phyloP scores from a whole-genome alignment of 208 protist genomes.

The Porcisia deanei region DNA sequence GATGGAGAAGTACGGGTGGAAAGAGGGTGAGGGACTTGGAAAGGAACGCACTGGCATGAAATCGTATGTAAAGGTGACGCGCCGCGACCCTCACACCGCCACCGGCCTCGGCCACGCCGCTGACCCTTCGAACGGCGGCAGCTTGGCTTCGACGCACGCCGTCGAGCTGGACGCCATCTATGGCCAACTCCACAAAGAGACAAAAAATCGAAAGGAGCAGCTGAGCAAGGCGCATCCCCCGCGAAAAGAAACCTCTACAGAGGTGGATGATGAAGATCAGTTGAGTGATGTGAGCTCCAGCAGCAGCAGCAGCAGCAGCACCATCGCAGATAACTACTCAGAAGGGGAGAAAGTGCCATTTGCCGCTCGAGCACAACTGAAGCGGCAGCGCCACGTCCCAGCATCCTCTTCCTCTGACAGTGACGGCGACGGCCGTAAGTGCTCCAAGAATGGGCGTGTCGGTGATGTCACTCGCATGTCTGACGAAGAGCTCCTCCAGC shows the following conservation, averaged over 20 bases:
- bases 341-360: background rate
- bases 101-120: constrained; percentile 78
- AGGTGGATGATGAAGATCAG: background rate
- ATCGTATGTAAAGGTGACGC: constrained; percentile 79
- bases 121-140: constrained; percentile 46
- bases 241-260: background rate
- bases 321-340: constrained; percentile 7
- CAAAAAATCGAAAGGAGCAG: constrained; percentile 9
- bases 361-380: background rate
- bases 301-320: constrained; percentile 24
- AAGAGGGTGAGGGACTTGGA: constrained; percentile 84
- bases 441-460: background rate
- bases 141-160: constrained; percentile 47
- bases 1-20: constrained; percentile 86
- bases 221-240: background rate
- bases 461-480: constrained; percentile 53
- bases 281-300: background rate
- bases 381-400: background rate
- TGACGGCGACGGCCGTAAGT: constrained; percentile 16
- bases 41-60: constrained; percentile 62
- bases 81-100: constrained; percentile 65
- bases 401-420: constrained; percentile 13
- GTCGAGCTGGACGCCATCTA: constrained; percentile 77
- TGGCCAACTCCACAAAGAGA: constrained; percentile 33
- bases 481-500: constrained; percentile 69